Evolutionary conservation across 2,329 filamentous ascomycete species (phyloP), one percentile per base, ranked within the genome.

Genomic region (Epicoccum nigrum): DNA sequence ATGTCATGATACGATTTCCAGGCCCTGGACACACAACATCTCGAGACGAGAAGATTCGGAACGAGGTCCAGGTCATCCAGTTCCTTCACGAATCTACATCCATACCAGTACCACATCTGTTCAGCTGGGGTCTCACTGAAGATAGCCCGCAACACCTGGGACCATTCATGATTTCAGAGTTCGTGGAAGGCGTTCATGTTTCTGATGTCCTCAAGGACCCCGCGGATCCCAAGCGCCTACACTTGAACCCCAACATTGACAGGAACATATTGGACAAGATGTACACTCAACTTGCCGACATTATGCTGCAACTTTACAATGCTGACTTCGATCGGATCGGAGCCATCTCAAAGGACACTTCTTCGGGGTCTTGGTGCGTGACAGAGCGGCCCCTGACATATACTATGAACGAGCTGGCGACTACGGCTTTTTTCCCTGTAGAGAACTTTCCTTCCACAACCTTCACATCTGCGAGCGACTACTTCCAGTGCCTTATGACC

Each of bases 261-360:
- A 51, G 55, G 33, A 39, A 43, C 5, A 61, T 54, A 23, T 74
- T 64, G 15, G 46, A 58, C 17, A 52, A 52, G 28, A 40, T 58
- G 25, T 56, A 54, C 33, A 56, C 61, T 17, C 65, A 64, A 52
- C 58, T 68, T 39, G 54, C 59, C 25, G 55, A 60, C 40, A 58
- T 55, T 41, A 54, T 56, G 52, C 42, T 60, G 17, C 45, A 62
- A 55, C 49, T 60, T 28, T 58, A 48, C 30, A 53, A 30, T 37
- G 28, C 56, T 21, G 49, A 63, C 21, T 63, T 63, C 41, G 48
- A 42, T 39, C 31, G 23, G 27, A 63, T 63, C 32, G 55, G 59
- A 8, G 68, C 72, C 31, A 71, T 77, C 48, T 73, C 69, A 37
- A 66, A 69, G 58, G 54, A 58, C 30, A 21, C 45, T 5, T 56